Evolutionary conservation across 2,329 filamentous ascomycete genomes (phyloP).

Genomic region (Didymella exigua): DNA sequence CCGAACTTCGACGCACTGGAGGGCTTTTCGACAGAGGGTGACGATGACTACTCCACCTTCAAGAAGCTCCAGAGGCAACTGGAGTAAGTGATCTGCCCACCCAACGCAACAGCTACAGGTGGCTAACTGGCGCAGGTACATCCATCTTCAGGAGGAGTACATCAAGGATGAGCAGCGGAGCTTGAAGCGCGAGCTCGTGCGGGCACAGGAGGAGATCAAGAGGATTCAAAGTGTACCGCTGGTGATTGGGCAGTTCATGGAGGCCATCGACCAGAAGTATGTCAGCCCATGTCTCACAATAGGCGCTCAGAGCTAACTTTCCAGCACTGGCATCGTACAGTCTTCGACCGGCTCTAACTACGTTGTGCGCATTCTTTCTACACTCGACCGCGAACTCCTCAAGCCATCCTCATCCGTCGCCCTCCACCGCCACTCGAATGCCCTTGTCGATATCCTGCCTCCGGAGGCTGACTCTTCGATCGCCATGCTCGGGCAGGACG

Average conservation of each 20-base stretch:
- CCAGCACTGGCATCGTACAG: constrained; percentile 94
- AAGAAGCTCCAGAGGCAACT: constrained; percentile 97
- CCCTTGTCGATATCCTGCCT: constrained; percentile 97
- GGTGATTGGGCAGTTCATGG: constrained; percentile 99
- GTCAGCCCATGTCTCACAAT: constrained; percentile 29
- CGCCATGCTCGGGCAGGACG: constrained; percentile 93
- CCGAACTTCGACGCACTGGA: constrained; percentile 90
- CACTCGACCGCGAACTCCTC: constrained; percentile 95
- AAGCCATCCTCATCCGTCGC: constrained; percentile 98
- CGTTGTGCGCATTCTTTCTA: constrained; percentile 96
- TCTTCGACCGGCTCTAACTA: constrained; percentile 99
- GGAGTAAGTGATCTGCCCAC: constrained; percentile 65
- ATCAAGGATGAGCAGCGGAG: constrained; percentile 99
- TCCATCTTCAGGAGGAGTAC: constrained; percentile 98
- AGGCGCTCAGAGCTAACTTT: constrained; percentile 19
- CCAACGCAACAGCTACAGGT: constrained; percentile 5
- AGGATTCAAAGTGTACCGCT: constrained; percentile 97
- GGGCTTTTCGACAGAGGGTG: constrained; percentile 77
- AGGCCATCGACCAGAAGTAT: constrained; percentile 99
- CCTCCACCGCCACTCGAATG: constrained; percentile 97
- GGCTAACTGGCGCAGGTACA: constrained; percentile 66
- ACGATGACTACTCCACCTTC: constrained; percentile 91
- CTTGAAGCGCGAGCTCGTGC: constrained; percentile 93
- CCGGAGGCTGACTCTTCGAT: constrained; percentile 98
- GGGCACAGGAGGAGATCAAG: constrained; percentile 99